A percentile compares a stretch with the other conserved stretches of the same genome.
Evolutionary conservation across 169 alveolate genomes (phyloP).

Genomic region (Amoebophrya sp.): DNA sequence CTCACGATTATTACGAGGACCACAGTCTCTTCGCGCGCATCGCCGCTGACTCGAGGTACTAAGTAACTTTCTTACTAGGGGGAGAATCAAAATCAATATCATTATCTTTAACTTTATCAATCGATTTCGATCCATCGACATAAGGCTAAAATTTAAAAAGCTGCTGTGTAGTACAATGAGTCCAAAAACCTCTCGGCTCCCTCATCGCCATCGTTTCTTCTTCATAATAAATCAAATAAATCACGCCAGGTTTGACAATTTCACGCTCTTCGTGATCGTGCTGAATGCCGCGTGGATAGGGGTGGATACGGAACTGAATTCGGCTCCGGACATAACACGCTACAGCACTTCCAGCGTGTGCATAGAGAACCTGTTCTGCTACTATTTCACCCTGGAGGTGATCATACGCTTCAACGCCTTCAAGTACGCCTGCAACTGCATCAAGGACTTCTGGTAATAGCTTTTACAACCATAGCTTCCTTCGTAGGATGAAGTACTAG

Average conservation of each 20-base stretch:
- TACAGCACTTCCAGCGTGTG: neutral
- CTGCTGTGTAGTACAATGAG: too few species aligned
- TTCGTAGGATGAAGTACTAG: too few species aligned
- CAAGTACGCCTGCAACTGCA: slow-evolving; percentile 6
- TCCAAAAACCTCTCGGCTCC: too few species aligned
- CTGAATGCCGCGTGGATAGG: neutral
- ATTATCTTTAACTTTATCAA: too few species aligned
- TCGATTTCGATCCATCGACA: too few species aligned
- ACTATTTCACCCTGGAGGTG: neutral
- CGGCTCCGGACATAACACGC: neutral
- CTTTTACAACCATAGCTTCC: too few species aligned
- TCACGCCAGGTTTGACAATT: neutral
- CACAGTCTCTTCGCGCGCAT: neutral
- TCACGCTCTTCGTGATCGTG: neutral
- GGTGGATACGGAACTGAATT: neutral
- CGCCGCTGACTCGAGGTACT: neutral
- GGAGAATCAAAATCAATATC: too few species aligned
- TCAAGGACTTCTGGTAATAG: neutral
- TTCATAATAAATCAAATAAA: too few species aligned
- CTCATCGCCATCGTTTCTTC: too few species aligned
- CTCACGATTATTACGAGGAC: neutral
- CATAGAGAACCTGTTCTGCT: neutral
- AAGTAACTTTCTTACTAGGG: too few species aligned
- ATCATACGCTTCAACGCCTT: neutral
- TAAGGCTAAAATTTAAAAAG: too few species aligned